Conservation (phyloP, 805 yeast genomes). For the Scheffersomyces spartinae region DNA sequence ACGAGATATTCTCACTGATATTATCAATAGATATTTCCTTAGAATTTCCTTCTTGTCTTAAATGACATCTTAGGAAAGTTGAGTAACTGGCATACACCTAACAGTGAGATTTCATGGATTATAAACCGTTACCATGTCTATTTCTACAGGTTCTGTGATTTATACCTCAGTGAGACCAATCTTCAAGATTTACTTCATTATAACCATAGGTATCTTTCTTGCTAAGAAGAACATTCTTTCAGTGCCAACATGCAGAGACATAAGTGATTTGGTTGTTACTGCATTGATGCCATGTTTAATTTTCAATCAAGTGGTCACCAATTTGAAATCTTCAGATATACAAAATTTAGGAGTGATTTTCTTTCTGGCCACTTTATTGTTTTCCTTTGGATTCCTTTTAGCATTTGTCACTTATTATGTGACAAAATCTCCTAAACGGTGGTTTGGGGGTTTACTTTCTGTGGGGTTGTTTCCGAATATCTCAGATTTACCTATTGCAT, state of each 20-base stretch:
- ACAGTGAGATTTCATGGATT: too few species aligned
- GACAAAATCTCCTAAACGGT: constrained; percentile 54
- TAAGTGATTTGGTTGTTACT: constrained; percentile 57
- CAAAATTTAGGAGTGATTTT: constrained; percentile 54
- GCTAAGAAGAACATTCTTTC: constrained; percentile 53
- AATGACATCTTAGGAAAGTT: too few species aligned
- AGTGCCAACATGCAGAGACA: constrained; percentile 56
- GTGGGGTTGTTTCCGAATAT: constrained; percentile 73
- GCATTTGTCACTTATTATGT: constrained; percentile 26
- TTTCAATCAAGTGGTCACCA: constrained; percentile 58
- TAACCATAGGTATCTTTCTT: constrained; percentile 52
- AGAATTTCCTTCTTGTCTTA: too few species aligned
- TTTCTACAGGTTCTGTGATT: constrained; percentile 49
- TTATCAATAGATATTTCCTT: too few species aligned
- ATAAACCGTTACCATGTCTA: constrained; percentile 6
- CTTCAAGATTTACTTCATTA: constrained; percentile 65
- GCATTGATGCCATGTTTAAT: constrained; percentile 67
- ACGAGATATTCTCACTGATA: too few species aligned
- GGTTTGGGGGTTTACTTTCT: constrained; percentile 66
- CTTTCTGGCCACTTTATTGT: constrained; percentile 25
- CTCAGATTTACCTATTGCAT: constrained; percentile 79
- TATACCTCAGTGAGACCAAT: constrained; percentile 81
- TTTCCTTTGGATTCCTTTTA: constrained; percentile 15
- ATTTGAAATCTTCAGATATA: constrained; percentile 57
- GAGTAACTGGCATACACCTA: too few species aligned